phyloP scores from a whole-genome alignment of 495 filamentous ascomycete genomes.

The Penicillium flavigenum region DNA sequence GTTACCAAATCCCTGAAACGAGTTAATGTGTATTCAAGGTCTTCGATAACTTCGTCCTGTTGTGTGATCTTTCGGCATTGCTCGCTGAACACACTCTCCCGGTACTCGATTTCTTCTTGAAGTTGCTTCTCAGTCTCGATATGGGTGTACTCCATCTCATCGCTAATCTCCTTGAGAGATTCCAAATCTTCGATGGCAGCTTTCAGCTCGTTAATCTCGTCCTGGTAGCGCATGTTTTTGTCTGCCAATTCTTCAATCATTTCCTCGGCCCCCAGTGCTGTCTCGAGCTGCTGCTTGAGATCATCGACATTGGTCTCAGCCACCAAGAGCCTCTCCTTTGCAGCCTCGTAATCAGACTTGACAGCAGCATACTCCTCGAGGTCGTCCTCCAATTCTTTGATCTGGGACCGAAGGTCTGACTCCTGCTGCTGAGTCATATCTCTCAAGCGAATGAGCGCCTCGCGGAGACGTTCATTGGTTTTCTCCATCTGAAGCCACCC shows the following conservation, averaged over 20 bases:
- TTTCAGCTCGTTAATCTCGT: slow-evolving; percentile 79
- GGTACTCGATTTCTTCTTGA: slow-evolving; percentile 86
- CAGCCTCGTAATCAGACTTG: slow-evolving; percentile 67
- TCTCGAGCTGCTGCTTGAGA: slow-evolving; percentile 85
- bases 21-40: slow-evolving; percentile 84
- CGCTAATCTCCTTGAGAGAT: slow-evolving; percentile 82
- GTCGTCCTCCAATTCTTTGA: slow-evolving; percentile 77
- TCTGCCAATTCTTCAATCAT: slow-evolving; percentile 92
- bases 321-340: slow-evolving; percentile 68
- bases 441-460: slow-evolving; percentile 77
- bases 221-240: slow-evolving; percentile 74
- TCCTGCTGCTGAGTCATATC: slow-evolving; percentile 87
- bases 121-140: slow-evolving; percentile 90
- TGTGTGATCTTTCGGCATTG: slow-evolving; percentile 58
- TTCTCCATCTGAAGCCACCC: slow-evolving; percentile 91
- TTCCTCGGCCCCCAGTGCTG: slow-evolving; percentile 80
- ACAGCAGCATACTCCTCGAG: slow-evolving; percentile 66
- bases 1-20: slow-evolving; percentile 87
- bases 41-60: slow-evolving; percentile 76
- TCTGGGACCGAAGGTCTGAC: slow-evolving; percentile 70
- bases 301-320: slow-evolving; percentile 80
- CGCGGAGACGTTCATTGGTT: slow-evolving; percentile 82
- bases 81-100: slow-evolving; percentile 73
- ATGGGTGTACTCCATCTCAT: slow-evolving; percentile 92
- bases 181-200: slow-evolving; percentile 81